These are phyloP conservation scores for Barnettozyma botsteinii DNA, from an alignment of 805 yeast genomes.

Conservation along the genomic window DNA sequence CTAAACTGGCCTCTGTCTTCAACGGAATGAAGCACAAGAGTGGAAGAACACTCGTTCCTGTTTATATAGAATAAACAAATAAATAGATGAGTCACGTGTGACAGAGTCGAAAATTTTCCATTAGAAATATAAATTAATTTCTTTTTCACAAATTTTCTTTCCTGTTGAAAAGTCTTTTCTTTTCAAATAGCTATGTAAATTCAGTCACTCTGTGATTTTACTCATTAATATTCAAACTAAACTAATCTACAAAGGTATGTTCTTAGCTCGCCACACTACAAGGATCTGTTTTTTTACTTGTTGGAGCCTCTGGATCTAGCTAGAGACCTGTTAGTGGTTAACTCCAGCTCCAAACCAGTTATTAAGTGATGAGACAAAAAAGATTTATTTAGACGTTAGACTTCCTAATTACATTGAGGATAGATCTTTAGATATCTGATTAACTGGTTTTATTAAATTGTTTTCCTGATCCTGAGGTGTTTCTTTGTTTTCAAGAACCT, in stretches of 20 bases:
- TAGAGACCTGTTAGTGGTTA: too few relatives aligned
- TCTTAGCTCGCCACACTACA: too few relatives aligned
- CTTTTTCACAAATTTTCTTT: not conserved
- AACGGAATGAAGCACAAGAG: constrained; percentile 51
- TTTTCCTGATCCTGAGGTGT: not conserved
- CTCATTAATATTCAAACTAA: too few relatives aligned
- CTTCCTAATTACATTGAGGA: constrained; percentile 28
- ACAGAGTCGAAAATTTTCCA: not conserved
- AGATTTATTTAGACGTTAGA: constrained; percentile 28
- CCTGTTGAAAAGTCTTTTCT: not conserved
- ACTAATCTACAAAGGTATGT: too few relatives aligned
- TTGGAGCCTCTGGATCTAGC: too few relatives aligned
- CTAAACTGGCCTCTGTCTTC: constrained; percentile 48
- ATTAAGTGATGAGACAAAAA: constrained; percentile 21
- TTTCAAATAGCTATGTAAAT: not conserved
- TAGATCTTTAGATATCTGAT: constrained; percentile 20
- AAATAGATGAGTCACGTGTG: not conserved
- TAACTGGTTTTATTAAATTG: too few relatives aligned
- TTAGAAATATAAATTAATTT: not conserved
- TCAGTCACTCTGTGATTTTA: not conserved
- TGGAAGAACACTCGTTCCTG: constrained; percentile 46
- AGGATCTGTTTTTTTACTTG: too few relatives aligned
- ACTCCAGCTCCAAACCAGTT: too few relatives aligned
- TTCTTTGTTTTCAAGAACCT: not conserved
- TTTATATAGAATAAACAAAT: constrained; percentile 28